Base-by-base conservation (phyloP, 2,329 filamentous ascomycete genomes). In the Zopfia rhizophila region DNA sequence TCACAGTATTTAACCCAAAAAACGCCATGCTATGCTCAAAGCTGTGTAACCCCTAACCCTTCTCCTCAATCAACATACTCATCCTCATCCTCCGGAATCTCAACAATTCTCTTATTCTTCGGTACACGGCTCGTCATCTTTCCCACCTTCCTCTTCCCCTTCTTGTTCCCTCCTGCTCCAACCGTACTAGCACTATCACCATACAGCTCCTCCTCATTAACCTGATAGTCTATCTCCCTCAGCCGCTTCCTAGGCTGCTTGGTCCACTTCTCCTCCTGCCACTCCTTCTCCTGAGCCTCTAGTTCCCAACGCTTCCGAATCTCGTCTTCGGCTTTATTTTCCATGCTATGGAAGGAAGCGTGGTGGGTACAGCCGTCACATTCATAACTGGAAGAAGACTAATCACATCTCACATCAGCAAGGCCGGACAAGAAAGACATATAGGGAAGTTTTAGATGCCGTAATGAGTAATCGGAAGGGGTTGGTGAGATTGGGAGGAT, bases 301-400 rank as follows among this genome's bases (percentile, higher is more conserved):
- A 56, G 52, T 31, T 72, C 69, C 78, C 76, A 79, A 18, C 72
- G 74, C 59, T 72, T 70, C 18, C 75, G 61, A 4, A 78, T 68
- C 30, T 74, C 77, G 39, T 80, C 75, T 35, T 81, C 79, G 7
- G 62, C 56, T n/a, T 70, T 67, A 44, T 80, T 82, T 49, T 81
- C 78, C 68, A 83, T 73, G 38, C 62, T 74, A 63, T 83, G 80
- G 53, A 80, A 82, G 8, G 73, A 77, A 5, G 80, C 80, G 55
- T 83, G 80, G 59, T 83, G 80, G 21, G 62, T 65, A 54, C 80
- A 83, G 36, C 80, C 80, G 58, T 83, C 80, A 61, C 80, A 82
- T 51, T 80, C 77, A 66, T 79, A 83, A 5, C 73, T 78, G 1
- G 77, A 78, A 7, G 78, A 66, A 8, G 74, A 73, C 76, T 6